These are phyloP conservation scores for Cenchrus americanus DNA, from an alignment of 176 grass and related monocot genomes.

Conservation along the genomic window DNA sequence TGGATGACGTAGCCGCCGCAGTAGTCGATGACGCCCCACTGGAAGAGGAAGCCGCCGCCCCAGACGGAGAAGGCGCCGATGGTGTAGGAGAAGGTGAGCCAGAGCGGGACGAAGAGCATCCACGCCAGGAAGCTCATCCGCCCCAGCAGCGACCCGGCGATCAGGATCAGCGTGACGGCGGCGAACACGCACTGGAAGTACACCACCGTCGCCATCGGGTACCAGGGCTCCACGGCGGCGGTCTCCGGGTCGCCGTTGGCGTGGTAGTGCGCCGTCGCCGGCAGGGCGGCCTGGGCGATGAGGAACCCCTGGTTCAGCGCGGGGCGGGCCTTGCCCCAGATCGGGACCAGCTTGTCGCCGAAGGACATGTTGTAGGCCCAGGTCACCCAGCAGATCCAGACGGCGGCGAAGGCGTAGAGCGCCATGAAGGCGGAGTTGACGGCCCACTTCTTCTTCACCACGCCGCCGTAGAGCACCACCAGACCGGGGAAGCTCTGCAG, in stretches of 20 bases:
- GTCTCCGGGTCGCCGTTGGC: conserved; percentile 47
- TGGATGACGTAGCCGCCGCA: conserved; percentile 85
- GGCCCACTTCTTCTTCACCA: conserved; percentile 98
- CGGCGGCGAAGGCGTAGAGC: conserved; percentile 90
- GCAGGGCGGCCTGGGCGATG: conserved; percentile 43
- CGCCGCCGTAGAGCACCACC: conserved; percentile 84
- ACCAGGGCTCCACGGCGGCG: conserved; percentile 14
- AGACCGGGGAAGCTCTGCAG: conserved; percentile 73
- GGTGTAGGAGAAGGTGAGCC: conserved; percentile 92
- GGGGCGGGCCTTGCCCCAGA: conserved; percentile 76
- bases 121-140: conserved; percentile 76
- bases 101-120: conserved; percentile 83
- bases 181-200: conserved; percentile 86
- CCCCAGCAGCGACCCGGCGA: conserved; percentile 61
- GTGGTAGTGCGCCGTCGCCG: conserved; percentile 60
- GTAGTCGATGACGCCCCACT: conserved; percentile 81
- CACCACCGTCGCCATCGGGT: conserved; percentile 64
- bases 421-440: conserved; percentile 98
- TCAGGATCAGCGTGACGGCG: conserved; percentile 61
- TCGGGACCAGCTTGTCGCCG: conserved; percentile 67
- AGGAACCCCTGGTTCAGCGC: conserved; percentile 64
- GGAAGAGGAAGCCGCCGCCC: conserved; percentile 77
- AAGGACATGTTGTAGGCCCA: conserved; percentile 97
- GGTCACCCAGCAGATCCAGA: conserved; percentile 83
- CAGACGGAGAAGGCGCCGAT: conserved; percentile 80